phyloP scores from a whole-genome alignment of 176 grass and related monocot species.

The Canna indica region DNA sequence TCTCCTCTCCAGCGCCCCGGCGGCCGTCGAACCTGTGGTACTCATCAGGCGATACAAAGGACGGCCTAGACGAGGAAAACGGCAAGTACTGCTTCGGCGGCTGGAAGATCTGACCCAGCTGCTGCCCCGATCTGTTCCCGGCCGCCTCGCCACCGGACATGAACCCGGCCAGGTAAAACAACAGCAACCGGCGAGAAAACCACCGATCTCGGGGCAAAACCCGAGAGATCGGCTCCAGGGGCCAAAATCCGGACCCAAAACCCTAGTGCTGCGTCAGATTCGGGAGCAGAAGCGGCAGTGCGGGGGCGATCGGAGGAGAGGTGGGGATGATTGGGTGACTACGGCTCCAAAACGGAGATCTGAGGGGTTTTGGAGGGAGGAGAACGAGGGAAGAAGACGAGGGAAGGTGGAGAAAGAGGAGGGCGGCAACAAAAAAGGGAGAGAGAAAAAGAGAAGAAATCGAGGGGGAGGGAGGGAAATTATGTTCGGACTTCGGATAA shows the following conservation, averaged over 20 bases:
- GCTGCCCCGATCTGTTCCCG: conserved; percentile 19
- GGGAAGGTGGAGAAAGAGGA: background rate
- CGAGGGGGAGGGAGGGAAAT: conserved; percentile 9
- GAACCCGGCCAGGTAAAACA: background rate
- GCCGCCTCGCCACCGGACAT: conserved; percentile 43
- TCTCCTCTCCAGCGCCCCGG: conserved; percentile 20
- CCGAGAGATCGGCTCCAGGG: background rate
- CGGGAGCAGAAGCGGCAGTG: background rate
- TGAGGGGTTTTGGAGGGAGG: background rate
- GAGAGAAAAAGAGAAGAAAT: background rate
- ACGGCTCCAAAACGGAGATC: background rate
- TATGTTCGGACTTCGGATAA: conserved; percentile 8
- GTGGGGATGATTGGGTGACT: background rate
- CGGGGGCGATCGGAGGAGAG: background rate
- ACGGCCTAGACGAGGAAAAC: conserved; percentile 8
- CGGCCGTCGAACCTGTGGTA: conserved; percentile 39
- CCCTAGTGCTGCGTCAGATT: background rate
- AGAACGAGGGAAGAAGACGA: background rate
- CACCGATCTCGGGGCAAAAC: background rate
- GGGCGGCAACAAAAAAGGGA: background rate
- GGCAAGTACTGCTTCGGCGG: conserved; percentile 30
- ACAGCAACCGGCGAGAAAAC: background rate
- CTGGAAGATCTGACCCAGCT: conserved; percentile 43
- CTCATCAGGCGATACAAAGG: conserved; percentile 31
- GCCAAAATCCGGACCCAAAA: background rate